Conservation (phyloP, 805 yeast species). For the Candida oleophila region DNA sequence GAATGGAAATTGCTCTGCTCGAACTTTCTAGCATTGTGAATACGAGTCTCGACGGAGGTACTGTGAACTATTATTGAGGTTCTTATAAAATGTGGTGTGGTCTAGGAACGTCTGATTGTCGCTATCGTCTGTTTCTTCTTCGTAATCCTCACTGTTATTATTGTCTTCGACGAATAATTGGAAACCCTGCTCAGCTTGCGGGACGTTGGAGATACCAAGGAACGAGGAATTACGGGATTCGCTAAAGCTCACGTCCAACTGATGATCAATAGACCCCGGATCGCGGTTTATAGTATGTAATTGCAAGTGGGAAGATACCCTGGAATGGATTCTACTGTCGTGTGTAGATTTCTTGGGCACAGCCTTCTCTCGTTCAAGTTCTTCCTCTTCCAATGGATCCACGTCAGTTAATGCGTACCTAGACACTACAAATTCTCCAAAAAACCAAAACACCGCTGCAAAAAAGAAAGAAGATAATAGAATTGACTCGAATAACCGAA, state of each 20-base stretch:
- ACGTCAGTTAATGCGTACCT: neutral
- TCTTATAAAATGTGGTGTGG: constrained; percentile 15
- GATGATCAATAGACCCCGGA: neutral
- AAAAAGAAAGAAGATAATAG: neutral
- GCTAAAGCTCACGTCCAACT: neutral
- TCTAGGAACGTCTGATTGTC: constrained; percentile 7
- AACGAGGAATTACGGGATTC: neutral
- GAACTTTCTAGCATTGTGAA: constrained; percentile 20
- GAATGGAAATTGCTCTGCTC: constrained; percentile 9
- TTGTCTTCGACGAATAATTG: neutral
- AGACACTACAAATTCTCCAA: constrained; percentile 1
- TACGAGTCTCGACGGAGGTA: constrained; percentile 42
- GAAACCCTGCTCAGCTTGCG: neutral
- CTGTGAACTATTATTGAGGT: constrained; percentile 42
- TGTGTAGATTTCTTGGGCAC: neutral
- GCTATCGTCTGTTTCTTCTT: neutral
- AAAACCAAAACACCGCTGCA: neutral
- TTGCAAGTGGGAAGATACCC: neutral
- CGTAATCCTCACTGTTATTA: neutral
- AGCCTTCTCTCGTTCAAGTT: neutral
- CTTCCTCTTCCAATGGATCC: neutral
- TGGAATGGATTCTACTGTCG: neutral
- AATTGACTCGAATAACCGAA: neutral
- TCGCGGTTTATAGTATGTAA: neutral
- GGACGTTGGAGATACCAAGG: neutral